phyloP scores from a whole-genome alignment of 768 basidiomycete genomes.

The Pisolithus microcarpus region DNA sequence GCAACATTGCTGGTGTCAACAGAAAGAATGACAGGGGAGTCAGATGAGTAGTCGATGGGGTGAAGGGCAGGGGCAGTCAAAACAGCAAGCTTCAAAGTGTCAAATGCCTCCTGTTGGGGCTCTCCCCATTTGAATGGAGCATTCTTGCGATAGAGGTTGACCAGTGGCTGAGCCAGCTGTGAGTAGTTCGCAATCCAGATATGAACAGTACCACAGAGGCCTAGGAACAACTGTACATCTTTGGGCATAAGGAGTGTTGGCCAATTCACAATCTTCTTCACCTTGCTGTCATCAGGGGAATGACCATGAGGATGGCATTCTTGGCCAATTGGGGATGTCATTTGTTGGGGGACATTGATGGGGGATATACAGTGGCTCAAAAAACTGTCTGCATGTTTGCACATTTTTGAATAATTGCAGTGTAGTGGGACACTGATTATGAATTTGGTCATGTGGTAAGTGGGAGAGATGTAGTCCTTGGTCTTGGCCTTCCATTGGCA shows the following conservation, averaged over 20 bases:
- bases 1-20: slow-evolving; percentile 26
- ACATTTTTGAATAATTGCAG: too few species aligned
- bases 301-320: slow-evolving; percentile 29
- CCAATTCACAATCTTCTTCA: slow-evolving; percentile 27
- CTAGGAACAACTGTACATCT: slow-evolving; percentile 24
- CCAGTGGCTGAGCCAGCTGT: slow-evolving; percentile 12
- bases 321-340: too few species aligned
- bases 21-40: background rate
- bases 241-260: slow-evolving; percentile 10
- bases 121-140: slow-evolving; percentile 17
- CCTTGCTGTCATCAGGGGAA: slow-evolving; percentile 20
- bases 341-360: too few species aligned
- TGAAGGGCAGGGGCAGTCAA: slow-evolving; percentile 4
- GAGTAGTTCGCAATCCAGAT: slow-evolving; percentile 28
- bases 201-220: slow-evolving; percentile 15
- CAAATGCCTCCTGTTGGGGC: slow-evolving; percentile 5
- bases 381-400: too few species aligned
- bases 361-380: too few species aligned
- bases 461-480: too few species aligned
- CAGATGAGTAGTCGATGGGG: background rate
- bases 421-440: too few species aligned
- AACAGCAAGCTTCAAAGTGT: slow-evolving; percentile 17
- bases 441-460: too few species aligned
- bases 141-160: slow-evolving; percentile 21
- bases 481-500: too few species aligned